These are phyloP conservation scores for Ophiostoma perfectum DNA, from an alignment of 2,329 filamentous ascomycete genomes.

Conservation along the genomic window DNA sequence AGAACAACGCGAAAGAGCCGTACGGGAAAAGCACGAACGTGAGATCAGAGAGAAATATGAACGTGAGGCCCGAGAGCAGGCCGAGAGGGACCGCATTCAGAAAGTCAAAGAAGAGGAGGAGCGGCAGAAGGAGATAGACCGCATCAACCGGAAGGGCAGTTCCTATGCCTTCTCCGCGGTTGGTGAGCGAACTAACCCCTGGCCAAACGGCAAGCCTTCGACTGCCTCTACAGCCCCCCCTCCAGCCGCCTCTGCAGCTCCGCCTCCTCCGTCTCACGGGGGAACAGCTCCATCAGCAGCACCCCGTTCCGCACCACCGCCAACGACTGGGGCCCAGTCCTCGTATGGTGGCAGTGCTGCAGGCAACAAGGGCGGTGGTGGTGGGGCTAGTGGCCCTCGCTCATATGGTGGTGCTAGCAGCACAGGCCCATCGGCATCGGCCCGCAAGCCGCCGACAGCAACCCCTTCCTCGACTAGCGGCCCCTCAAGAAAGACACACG, in stretches of 20 bases:
- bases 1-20: constrained; percentile 32
- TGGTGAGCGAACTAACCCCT: constrained; percentile 65
- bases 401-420: constrained; percentile 13
- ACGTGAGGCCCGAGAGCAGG: constrained; percentile 35
- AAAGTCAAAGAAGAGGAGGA: constrained; percentile 33
- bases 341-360: constrained; percentile 9
- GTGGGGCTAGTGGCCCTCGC: constrained; percentile 1
- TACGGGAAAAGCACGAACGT: constrained; percentile 29
- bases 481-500: constrained; percentile 33
- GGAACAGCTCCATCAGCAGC: constrained; percentile 28
- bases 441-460: constrained; percentile 38
- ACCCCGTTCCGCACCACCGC: constrained; percentile 27
- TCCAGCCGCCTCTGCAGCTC: constrained; percentile 14
- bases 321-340: constrained; percentile 11
- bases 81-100: constrained; percentile 32
- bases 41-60: constrained; percentile 37
- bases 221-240: constrained; percentile 28
- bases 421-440: neutral
- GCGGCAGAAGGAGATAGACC: constrained; percentile 18
- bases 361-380: neutral
- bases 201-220: constrained; percentile 57
- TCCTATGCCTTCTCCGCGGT: constrained; percentile 60
- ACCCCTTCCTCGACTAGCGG: constrained; percentile 54
- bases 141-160: constrained; percentile 38
- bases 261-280: constrained; percentile 26